Evolutionary conservation across 73 alveolate genomes (phyloP).

Genomic region (Effrenium voratum): DNA sequence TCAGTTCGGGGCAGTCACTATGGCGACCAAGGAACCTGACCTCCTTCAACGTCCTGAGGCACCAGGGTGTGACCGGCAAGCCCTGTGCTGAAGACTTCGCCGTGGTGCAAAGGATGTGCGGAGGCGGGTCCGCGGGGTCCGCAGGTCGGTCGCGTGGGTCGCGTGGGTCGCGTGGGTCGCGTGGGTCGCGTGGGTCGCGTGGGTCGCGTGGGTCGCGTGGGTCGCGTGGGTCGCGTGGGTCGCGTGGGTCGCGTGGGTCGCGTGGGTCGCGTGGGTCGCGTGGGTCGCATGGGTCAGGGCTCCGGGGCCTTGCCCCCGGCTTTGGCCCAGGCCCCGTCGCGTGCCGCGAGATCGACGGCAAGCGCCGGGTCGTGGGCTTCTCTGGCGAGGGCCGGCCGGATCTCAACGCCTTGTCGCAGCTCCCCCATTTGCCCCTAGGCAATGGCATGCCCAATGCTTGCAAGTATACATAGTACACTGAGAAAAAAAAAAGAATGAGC

Average conservation of each 20-base stretch:
- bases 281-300: too few species aligned
- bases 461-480: too few species aligned
- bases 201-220: too few species aligned
- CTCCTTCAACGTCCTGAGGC: neutral
- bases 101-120: slow-evolving; percentile 22
- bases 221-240: too few species aligned
- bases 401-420: neutral
- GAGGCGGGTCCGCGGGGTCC: slow-evolving; percentile 17
- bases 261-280: too few species aligned
- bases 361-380: slow-evolving; percentile 48
- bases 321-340: slow-evolving; percentile 40
- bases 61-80: neutral
- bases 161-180: too few species aligned
- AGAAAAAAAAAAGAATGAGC: too few species aligned
- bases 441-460: too few species aligned
- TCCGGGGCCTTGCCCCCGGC: neutral
- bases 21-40: slow-evolving; percentile 35
- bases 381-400: neutral
- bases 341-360: slow-evolving; percentile 25
- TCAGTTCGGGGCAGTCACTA: neutral
- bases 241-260: too few species aligned
- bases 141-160: slow-evolving; percentile 68
- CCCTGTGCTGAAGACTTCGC: slow-evolving; percentile 53
- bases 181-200: too few species aligned
- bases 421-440: slow-evolving; percentile 13